Evolutionary conservation across 805 yeast genomes (phyloP).

Genomic region (Starmerella potacharoeniae): DNA sequence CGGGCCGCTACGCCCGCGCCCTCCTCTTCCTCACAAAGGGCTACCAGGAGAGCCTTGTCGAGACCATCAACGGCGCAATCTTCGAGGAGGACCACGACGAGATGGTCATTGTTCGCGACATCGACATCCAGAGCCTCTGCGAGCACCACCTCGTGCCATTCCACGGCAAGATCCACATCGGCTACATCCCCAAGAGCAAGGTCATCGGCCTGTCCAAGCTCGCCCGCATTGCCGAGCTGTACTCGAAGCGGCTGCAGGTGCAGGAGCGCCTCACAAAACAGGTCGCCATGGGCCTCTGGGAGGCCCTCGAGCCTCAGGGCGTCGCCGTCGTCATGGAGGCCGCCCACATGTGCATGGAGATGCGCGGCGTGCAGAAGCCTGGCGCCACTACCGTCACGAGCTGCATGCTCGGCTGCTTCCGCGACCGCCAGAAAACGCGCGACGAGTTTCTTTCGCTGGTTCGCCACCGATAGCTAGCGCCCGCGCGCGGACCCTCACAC

Average conservation of each 20-base stretch:
- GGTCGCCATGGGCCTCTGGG: constrained; percentile 90
- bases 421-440: constrained; percentile 87
- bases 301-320: constrained; percentile 85
- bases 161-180: constrained; percentile 93
- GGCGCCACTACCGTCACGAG: constrained; percentile 90
- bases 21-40: constrained; percentile 94
- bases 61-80: constrained; percentile 87
- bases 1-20: constrained; percentile 92
- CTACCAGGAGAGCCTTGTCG: constrained; percentile 84
- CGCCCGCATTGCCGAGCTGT: constrained; percentile 95
- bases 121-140: constrained; percentile 82
- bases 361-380: constrained; percentile 92
- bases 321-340: constrained; percentile 98
- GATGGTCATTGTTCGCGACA: constrained; percentile 95
- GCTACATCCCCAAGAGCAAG: constrained; percentile 89
- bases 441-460: constrained; percentile 85
- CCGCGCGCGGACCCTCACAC: not conserved
- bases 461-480: not conserved
- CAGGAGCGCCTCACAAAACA: constrained; percentile 95
- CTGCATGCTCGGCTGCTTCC: constrained; percentile 94
- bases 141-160: constrained; percentile 98
- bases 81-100: constrained; percentile 98
- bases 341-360: constrained; percentile 98
- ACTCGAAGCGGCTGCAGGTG: constrained; percentile 89
- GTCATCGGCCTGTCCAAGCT: constrained; percentile 87